Evolutionary conservation across 2,329 filamentous ascomycete genomes (phyloP).

Genomic region (Colletotrichum higginsianum): DNA sequence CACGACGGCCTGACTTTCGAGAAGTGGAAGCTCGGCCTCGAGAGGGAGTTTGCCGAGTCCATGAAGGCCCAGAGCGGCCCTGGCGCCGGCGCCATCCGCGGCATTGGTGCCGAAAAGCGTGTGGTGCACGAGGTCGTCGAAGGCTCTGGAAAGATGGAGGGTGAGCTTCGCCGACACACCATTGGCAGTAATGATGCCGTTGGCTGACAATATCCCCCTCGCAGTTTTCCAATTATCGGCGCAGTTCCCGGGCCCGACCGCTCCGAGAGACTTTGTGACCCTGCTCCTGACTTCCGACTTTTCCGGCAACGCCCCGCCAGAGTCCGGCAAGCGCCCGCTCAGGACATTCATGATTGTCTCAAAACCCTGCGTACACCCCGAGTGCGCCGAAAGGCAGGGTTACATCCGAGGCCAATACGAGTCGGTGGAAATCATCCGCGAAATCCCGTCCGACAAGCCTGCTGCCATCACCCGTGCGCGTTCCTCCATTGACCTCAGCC

Average conservation of each 20-base stretch:
- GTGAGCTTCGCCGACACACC: constrained; percentile 54
- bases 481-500: constrained; percentile 61
- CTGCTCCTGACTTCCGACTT: constrained; percentile 79
- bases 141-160: constrained; percentile 74
- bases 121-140: constrained; percentile 75
- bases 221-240: constrained; percentile 88
- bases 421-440: constrained; percentile 90
- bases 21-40: constrained; percentile 82
- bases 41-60: constrained; percentile 85
- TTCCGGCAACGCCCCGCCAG: constrained; percentile 54
- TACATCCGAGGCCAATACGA: constrained; percentile 91
- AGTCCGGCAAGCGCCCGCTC: constrained; percentile 57
- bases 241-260: constrained; percentile 90
- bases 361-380: constrained; percentile 84
- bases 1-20: constrained; percentile 84
- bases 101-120: constrained; percentile 85
- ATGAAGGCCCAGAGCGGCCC: constrained; percentile 79
- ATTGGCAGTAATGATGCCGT: constrained; percentile 22
- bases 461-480: constrained; percentile 55
- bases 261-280: constrained; percentile 89
- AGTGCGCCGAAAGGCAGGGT: constrained; percentile 77
- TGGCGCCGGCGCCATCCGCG: constrained; percentile 82
- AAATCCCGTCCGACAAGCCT: constrained; percentile 74
- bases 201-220: constrained; percentile 32
- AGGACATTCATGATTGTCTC: constrained; percentile 91